Evolutionary conservation across 352 stramenopile species (phyloP), one percentile per base, ranked within the genome.

Genomic region (Pythium periplocum): DNA sequence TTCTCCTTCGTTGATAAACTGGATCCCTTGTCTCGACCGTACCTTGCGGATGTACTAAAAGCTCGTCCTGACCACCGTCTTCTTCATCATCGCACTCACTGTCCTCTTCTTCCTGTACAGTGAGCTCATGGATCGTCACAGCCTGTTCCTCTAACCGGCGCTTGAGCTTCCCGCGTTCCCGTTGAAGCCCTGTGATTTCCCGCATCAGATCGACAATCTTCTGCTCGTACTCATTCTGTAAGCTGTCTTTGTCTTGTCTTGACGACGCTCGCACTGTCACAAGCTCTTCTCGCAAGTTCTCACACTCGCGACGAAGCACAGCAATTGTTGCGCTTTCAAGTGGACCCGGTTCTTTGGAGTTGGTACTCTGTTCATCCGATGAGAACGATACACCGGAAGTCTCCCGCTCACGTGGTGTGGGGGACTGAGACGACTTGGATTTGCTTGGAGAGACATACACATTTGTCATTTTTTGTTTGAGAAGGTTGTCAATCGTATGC

Each of bases 81-180:
- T 47, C 47, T 11, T 48, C 39, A 0, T 42, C 31, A 30, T 31
- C 12, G 17, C 41, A 6, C 9, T 52, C 48, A 37, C 43, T 9
- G 5, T 38, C 38, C 5, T 53, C 52, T 57, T 70, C 51, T 42
- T 87, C 80, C 64, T 91, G 75, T 5, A 91, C 60, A 1, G 80
- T 91, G 31, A 91, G 67, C 52, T 91, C 80, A 40, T 91, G 80
- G 52, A 91, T 87, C 6, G 80, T 91, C 37, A 87, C 52, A 3
- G 80, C 78, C 57, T 87, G 73, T 31, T 87, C 75, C 10, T 85
- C 61, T 1, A 91, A 36, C 9, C 59, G 63, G 30, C 61, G 65
- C 46, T 70, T 72, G 26, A 88, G 58, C 53, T 73, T 76, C 4
- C 57, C 43, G 35, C 66, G 64, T 42, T 88, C 73, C 3, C 55